phyloP scores from a whole-genome alignment of 2,329 filamentous ascomycete genomes.

The Fusarium continuum region DNA sequence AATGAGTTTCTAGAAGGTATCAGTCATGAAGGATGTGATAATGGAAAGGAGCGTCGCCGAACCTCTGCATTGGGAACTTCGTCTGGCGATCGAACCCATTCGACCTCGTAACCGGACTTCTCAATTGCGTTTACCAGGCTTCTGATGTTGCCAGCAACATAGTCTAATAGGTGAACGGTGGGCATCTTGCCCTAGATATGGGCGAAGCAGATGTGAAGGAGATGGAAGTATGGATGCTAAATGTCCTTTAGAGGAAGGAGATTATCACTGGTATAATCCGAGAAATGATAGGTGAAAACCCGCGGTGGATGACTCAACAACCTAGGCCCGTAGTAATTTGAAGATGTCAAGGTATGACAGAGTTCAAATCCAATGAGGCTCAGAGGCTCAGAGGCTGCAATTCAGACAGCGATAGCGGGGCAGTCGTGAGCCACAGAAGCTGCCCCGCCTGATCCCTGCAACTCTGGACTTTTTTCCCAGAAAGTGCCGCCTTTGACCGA shows the following conservation, averaged over 20 bases:
- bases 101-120: conserved; percentile 89
- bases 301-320: conserved; percentile 30
- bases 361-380: conserved; percentile 28
- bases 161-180: conserved; percentile 81
- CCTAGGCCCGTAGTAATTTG: conserved; percentile 13
- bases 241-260: not conserved
- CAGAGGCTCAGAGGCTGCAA: conserved; percentile 22
- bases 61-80: conserved; percentile 89
- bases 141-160: conserved; percentile 95
- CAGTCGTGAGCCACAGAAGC: conserved; percentile 22
- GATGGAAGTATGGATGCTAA: conserved; percentile 3
- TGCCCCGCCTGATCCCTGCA: conserved; percentile 45
- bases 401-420: conserved; percentile 40
- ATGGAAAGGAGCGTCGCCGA: conserved; percentile 43
- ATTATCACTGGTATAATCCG: not conserved
- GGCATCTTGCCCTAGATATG: conserved; percentile 64
- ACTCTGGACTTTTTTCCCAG: conserved; percentile 15
- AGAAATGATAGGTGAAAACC: not conserved
- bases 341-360: conserved; percentile 24
- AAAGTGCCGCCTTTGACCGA: conserved; percentile 44
- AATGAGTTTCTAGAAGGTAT: conserved; percentile 77
- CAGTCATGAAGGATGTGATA: conserved; percentile 9
- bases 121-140: conserved; percentile 98
- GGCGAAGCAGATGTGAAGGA: conserved; percentile 10
- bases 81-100: conserved; percentile 87